Percentiles rank a stretch among this genome's conserved stretches.
Conservation (phyloP, 257 asterid species). For the Perilla frutescens region DNA sequence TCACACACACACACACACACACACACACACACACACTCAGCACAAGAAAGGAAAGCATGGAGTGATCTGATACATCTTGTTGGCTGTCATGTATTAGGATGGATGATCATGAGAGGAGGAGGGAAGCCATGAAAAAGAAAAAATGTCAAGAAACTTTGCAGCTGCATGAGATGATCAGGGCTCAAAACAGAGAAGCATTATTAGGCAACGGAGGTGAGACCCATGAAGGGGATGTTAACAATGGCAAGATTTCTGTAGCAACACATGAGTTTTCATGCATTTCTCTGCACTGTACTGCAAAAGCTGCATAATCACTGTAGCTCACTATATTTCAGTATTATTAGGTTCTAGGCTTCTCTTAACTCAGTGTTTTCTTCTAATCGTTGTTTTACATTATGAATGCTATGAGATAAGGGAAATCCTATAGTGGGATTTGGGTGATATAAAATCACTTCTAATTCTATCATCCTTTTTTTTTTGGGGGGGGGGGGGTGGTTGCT, state of each 20-base stretch:
- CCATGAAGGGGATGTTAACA: background rate
- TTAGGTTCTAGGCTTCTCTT: constrained; percentile 3
- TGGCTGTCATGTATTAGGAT: constrained; percentile 40
- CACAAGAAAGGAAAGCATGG: background rate
- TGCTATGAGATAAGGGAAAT: background rate
- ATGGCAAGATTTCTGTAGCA: constrained; percentile 5
- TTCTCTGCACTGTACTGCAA: constrained; percentile 39
- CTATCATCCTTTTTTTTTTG: background rate
- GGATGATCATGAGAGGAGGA: constrained; percentile 54
- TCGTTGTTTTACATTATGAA: constrained; percentile 3
- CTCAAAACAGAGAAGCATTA: constrained; percentile 9
- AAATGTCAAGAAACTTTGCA: constrained; percentile 27
- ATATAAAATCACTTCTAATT: background rate
- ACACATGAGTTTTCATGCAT: constrained; percentile 25
- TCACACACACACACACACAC: constrained; percentile 19
- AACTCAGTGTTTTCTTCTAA: background rate
- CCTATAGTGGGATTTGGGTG: background rate
- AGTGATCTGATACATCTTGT: constrained; percentile 17
- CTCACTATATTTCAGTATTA: background rate
- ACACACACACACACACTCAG: constrained; percentile 23
- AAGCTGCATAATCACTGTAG: constrained; percentile 40
- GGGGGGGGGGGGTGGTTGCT: no score
- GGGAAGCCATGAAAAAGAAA: constrained; percentile 44
- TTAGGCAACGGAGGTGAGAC: constrained; percentile 14
- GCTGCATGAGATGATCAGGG: constrained; percentile 13